Evolutionary conservation across 345 rosid species (phyloP).

Genomic region (Hypericum androsaemum): DNA sequence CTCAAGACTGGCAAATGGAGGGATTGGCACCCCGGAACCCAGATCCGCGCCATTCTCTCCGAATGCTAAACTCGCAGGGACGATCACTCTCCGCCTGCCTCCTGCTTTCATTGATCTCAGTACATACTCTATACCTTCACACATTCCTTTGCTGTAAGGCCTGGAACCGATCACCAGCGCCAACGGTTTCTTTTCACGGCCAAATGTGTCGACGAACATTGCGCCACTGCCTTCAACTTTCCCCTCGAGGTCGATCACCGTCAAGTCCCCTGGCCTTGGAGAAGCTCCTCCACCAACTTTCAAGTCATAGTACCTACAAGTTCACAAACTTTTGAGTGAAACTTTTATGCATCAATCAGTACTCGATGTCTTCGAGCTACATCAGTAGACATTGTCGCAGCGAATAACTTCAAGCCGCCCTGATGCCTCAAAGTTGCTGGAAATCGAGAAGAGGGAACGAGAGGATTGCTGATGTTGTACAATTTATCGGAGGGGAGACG

Average conservation of each 20-base stretch:
- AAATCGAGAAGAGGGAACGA: no score
- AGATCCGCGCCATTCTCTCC: constrained; percentile 67
- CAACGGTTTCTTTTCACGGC: constrained; percentile 45
- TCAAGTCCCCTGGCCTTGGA: constrained; percentile 69
- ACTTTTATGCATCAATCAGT: not conserved
- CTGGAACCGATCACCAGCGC: constrained; percentile 75
- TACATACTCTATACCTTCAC: constrained; percentile 65
- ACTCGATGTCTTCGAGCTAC: no score
- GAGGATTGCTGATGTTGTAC: not conserved
- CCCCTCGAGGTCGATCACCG: constrained; percentile 72
- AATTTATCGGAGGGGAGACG: not conserved
- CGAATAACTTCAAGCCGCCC: no score
- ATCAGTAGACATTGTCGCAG: no score
- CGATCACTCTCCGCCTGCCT: constrained; percentile 65
- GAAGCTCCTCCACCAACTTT: constrained; percentile 77
- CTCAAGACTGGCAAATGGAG: constrained; percentile 56
- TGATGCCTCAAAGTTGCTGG: no score
- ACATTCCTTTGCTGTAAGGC: constrained; percentile 70
- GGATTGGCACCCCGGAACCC: constrained; percentile 55
- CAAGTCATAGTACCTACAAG: constrained; percentile 62
- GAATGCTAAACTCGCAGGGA: constrained; percentile 65
- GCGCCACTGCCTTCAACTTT: constrained; percentile 46
- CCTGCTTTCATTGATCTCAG: constrained; percentile 80
- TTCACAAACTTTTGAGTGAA: constrained; percentile 1
- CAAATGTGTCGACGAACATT: constrained; percentile 61